Base-by-base conservation (phyloP, 2,329 filamentous ascomycete genomes). In the Sclerotinia minor region DNA sequence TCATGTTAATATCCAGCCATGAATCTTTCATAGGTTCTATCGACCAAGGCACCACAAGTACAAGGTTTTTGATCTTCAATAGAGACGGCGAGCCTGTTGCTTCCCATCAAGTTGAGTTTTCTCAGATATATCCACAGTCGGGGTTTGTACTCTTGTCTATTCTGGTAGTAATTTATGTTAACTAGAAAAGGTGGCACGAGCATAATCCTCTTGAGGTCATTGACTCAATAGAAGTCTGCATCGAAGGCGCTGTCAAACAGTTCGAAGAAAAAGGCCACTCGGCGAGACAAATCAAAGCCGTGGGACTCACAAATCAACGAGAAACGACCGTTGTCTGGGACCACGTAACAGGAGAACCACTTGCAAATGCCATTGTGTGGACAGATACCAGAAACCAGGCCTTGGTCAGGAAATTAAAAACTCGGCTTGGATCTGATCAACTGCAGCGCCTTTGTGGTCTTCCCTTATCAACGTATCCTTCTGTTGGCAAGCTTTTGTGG, bases 241-340 rank as follows among this genome's bases (percentile, higher is more conserved):
- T 96, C 73, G 89, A 92, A 73, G 86, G 87, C 71, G 91, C 92
- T 0, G 86, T 89, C 69, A 85, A 87, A 75, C 81, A 89, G 53
- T 96, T 96, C 79, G 79, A 86, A 61, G 82, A 85, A n/a, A 81
- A 87, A 67, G 92, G 92, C 69, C 85, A 92, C 79, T 83, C 84
- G 35, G 82, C 84, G 69, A 83, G 84, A 65, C 85, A 90, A 73
- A 92, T 97, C 76, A 89, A 86, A 77, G 86, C 90, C 15, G 84
- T 97, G 72, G 93, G 93, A 67, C 91, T 97, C 24, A 76, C 92
- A 72, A 94, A 92, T 78, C 92, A 95, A 81, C 88, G 93, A 77
- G 93, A 97, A 79, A 96, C 93, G 1, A 92, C 90, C 1, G 83
- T 96, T 1, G 88, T 93, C 35, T 96, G 92, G 92, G 92, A 97